Conservation (phyloP, 805 yeast species). For the Hermanozyma aechmeae region DNA sequence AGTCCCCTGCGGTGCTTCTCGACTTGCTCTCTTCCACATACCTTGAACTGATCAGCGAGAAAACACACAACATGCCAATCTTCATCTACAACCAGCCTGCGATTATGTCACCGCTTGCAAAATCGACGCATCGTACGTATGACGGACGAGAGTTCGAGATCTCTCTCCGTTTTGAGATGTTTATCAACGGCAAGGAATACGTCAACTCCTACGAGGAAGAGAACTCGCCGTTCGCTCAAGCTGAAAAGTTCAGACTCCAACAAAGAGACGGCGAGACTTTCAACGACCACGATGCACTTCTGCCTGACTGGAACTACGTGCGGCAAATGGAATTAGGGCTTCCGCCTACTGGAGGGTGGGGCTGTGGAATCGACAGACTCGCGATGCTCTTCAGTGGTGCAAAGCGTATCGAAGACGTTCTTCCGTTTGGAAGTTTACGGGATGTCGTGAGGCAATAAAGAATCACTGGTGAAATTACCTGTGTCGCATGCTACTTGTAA, state of each 20-base stretch:
- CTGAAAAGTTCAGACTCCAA: slow-evolving; percentile 53
- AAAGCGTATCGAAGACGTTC: slow-evolving; percentile 62
- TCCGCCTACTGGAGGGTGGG: slow-evolving; percentile 99
- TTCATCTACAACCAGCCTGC: slow-evolving; percentile 80
- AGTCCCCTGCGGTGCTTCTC: slow-evolving; percentile 50
- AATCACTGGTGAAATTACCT: too few relatives aligned
- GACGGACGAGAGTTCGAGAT: slow-evolving; percentile 23
- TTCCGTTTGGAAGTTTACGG: slow-evolving; percentile 64
- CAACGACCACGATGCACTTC: slow-evolving; percentile 51
- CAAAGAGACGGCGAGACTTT: slow-evolving; percentile 34
- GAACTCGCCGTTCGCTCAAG: slow-evolving; percentile 73
- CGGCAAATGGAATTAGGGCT: slow-evolving; percentile 82
- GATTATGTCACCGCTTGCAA: slow-evolving; percentile 79
- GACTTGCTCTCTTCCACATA: slow-evolving; percentile 53
- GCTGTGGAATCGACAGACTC: slow-evolving; percentile 85
- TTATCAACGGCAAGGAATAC: slow-evolving; percentile 70
- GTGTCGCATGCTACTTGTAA: too few relatives aligned
- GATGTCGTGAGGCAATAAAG: slow-evolving; percentile 60
- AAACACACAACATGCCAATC: slow-evolving; percentile 40
- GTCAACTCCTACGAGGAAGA: slow-evolving; percentile 96
- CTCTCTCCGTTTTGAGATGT: slow-evolving; percentile 77
- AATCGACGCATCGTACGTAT: slow-evolving; percentile 36
- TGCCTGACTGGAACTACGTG: slow-evolving; percentile 67
- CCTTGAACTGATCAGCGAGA: slow-evolving; percentile 54
- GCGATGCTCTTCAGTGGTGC: slow-evolving; percentile 67